A percentile compares a stretch with the other conserved stretches of the same genome.
These are phyloP conservation scores for Capsella bursapastoris DNA, from an alignment of 345 rosid species.

Conservation along the genomic window DNA sequence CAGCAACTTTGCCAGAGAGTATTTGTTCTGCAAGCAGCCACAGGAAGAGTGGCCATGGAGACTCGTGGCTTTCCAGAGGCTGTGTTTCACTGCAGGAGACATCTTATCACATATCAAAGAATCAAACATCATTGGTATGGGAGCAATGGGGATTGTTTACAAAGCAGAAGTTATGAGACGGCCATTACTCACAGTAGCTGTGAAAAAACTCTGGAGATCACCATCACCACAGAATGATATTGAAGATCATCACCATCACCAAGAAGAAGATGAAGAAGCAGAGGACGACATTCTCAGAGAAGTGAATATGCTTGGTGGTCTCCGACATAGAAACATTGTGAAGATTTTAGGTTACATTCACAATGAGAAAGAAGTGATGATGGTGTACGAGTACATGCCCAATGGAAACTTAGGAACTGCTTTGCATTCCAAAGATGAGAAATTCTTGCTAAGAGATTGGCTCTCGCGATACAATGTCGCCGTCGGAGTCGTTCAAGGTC, in stretches of 20 bases:
- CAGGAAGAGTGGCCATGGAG: slow-evolving; percentile 91
- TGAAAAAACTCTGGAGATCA: slow-evolving; percentile 90
- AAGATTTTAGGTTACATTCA: slow-evolving; percentile 78
- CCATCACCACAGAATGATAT: slow-evolving; percentile 50
- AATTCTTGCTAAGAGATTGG: slow-evolving; percentile 82
- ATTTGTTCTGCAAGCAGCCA: slow-evolving; percentile 54
- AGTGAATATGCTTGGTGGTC: slow-evolving; percentile 76
- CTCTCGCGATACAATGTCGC: slow-evolving; percentile 85
- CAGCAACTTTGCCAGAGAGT: slow-evolving; percentile 50
- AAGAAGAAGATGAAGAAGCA: slow-evolving; percentile 58
- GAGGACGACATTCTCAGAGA: slow-evolving; percentile 69
- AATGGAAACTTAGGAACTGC: slow-evolving; percentile 84
- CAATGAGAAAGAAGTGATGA: slow-evolving; percentile 76
- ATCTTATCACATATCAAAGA: slow-evolving; percentile 76
- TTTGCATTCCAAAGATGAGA: slow-evolving; percentile 68
- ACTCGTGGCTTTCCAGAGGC: slow-evolving; percentile 79
- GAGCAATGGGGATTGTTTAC: slow-evolving; percentile 91
- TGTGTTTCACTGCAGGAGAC: slow-evolving; percentile 72
- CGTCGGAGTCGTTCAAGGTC: slow-evolving; percentile 86
- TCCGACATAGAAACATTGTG: slow-evolving; percentile 85
- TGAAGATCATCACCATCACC: slow-evolving; percentile 45
- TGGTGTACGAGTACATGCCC: slow-evolving; percentile 83
- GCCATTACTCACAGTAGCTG: slow-evolving; percentile 68
- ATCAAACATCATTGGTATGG: slow-evolving; percentile 84
- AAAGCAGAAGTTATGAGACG: slow-evolving; percentile 74